Evolutionary conservation across 352 stramenopile species (phyloP), one percentile per base, ranked within the genome.

Genomic region (Globisporangium megalacanthum): DNA sequence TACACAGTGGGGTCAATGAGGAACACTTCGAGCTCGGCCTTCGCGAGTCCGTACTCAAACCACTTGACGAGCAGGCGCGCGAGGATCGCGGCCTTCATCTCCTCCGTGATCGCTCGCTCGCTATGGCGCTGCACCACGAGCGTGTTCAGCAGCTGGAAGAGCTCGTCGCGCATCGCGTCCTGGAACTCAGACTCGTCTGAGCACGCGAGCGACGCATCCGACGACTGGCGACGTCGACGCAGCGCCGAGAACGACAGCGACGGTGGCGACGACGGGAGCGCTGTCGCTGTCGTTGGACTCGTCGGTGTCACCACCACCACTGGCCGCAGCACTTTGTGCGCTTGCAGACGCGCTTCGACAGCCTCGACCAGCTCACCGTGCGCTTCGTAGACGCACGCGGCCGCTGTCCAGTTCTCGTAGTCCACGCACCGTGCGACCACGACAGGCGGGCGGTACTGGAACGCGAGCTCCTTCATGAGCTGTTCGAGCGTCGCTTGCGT

Each of bases 21-120:
- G 47, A 81, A 82, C 0, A 75, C 67, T 52, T 95, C 85, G 9
- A 95, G 64, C 19, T 81, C 76, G 2, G 69, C 68, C 20, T 66
- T 70, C 6, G 77, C 52, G 11, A 93, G 58, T 14, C 71, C 76
- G 49, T 86, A 92, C 19, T 92, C 81, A 48, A 90, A 89, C 85
- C 85, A 95, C 56, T 93, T 92, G 19, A 93, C 76, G 3, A 95
- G 54, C 17, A 95, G 62, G 14, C 85, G 81, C 29, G 85, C 77
- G 20, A 95, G 68, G 44, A 95, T 91, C 31, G 81, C 79, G 0
- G 75, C 78, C 4, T 80, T 72, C 37, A 83, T 76, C 42, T 71
- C 60, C 15, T 70, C 67, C 1, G 69, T 72, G 45, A 76, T 75
- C 44, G 60, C 39, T 22, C 56, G 47, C n/a, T 58, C 46, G 0